Percentiles rank a stretch among this genome's conserved stretches.
Evolutionary conservation across 441 rosid genomes (phyloP).

Genomic region (Gossypium schwendimanii): DNA sequence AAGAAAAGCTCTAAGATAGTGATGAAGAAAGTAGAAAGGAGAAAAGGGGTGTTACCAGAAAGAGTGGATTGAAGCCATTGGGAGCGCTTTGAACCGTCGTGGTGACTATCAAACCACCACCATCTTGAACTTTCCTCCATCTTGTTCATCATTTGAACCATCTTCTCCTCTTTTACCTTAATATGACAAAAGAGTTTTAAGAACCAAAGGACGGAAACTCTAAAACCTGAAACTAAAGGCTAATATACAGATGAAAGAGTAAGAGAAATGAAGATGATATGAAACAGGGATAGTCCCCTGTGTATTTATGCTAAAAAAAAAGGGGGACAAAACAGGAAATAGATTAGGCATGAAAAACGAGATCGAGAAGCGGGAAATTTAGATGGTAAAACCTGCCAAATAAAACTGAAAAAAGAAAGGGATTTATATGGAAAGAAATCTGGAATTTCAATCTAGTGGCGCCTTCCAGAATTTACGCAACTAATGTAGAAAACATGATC

Average conservation of each 20-base stretch:
- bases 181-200: background rate
- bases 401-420: background rate
- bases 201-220: background rate
- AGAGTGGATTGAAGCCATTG: conserved; percentile 79
- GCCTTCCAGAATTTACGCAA: background rate
- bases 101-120: conserved; percentile 80
- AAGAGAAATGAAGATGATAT: background rate
- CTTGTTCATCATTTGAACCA: conserved; percentile 35
- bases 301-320: background rate
- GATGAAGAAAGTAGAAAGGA: background rate
- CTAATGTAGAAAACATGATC: background rate
- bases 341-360: background rate
- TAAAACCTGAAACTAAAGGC: background rate
- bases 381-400: conserved; percentile 5
- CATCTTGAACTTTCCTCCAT: conserved; percentile 42
- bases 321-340: background rate
- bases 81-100: conserved; percentile 38
- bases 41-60: conserved; percentile 33
- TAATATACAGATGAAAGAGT: background rate
- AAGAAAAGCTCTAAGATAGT: background rate
- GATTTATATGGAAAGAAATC: background rate
- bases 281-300: background rate
- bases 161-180: conserved; percentile 19
- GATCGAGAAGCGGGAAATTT: background rate
- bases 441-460: background rate